phyloP scores from a whole-genome alignment of 2,329 filamentous ascomycete species.

The Colletotrichum scovillei region DNA sequence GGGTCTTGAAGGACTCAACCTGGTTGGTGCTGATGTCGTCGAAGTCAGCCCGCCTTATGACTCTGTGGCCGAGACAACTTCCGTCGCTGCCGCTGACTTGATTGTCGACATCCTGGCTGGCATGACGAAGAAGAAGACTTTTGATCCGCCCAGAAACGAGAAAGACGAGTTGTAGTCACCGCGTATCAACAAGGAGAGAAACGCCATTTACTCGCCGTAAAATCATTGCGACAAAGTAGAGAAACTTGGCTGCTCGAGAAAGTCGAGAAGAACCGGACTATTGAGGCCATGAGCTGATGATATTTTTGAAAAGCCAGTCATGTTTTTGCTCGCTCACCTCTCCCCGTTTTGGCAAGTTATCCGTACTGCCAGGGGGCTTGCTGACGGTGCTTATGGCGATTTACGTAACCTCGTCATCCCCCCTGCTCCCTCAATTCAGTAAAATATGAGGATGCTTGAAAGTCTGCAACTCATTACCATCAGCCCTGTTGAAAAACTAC shows the following conservation, averaged over 20 bases:
- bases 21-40: conserved; percentile 54
- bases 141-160: neutral
- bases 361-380: neutral
- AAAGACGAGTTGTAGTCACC: neutral
- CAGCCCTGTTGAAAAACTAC: neutral
- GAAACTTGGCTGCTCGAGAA: neutral
- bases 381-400: neutral
- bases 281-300: neutral
- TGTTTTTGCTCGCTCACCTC: neutral
- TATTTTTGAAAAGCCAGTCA: neutral
- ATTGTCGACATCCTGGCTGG: conserved; percentile 1
- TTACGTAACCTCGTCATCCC: neutral
- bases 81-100: conserved; percentile 44
- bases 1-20: neutral
- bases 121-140: neutral
- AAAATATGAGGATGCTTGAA: neutral
- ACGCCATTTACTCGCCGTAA: neutral
- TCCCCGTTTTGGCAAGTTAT: neutral
- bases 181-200: neutral
- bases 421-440: neutral
- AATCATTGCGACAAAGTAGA: neutral
- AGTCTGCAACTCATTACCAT: neutral
- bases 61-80: conserved; percentile 81
- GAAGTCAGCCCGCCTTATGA: conserved; percentile 90
- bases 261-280: too few relatives aligned